Evolutionary conservation across 371 early-diverging fungal genomes (phyloP), one percentile per base, ranked within the genome.

Genomic region (Lichtheimia corymbifera): DNA sequence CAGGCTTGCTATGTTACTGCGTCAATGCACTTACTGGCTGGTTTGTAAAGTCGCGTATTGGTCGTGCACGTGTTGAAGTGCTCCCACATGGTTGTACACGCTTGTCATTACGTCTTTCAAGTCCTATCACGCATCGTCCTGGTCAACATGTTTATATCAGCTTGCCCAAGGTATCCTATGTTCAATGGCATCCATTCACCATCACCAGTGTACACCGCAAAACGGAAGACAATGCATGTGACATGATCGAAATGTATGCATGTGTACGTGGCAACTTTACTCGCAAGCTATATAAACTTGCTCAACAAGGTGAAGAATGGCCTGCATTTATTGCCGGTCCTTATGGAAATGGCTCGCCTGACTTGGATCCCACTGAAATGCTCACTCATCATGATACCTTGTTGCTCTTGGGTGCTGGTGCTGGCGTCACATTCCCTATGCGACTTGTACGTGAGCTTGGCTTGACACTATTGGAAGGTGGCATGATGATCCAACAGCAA

Each of bases 111-210:
- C 76, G 78, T 15, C 57, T 73, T 5, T 47, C 74, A 4, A 81
- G 73, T 27, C 73, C 76, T 5, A 62, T 83, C 22, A 24, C 44
- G 0, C 81, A 82, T 66, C 27, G 51, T 3, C 75, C 83, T n/a
- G 86, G 86, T 5, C 84, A 86, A 30, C 75, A 82, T 56, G 65
- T 86, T 5, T 80, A 77, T 41, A 59, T 86, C n/a, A 80, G 79
- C 53, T 74, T 86, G 0, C 86, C 86, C 11, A 64, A 72, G 22
- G 67, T 86, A 5, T 86, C 86, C 0, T 49, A 67, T 14, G 77
- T 83, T 47, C 73, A 86, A 57, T 86, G 86, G 86, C 86, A 86
- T 53, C 86, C 86, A 0, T 86, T 86, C 44, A 86, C 86, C 7
- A 82, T 86, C 42, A 80, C 84, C 7, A 80, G 70, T 35, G 55